Evolutionary conservation across 495 filamentous ascomycete genomes (phyloP), one percentile per base, ranked within the genome.

Genomic region (Tetracladium setigerum): DNA sequence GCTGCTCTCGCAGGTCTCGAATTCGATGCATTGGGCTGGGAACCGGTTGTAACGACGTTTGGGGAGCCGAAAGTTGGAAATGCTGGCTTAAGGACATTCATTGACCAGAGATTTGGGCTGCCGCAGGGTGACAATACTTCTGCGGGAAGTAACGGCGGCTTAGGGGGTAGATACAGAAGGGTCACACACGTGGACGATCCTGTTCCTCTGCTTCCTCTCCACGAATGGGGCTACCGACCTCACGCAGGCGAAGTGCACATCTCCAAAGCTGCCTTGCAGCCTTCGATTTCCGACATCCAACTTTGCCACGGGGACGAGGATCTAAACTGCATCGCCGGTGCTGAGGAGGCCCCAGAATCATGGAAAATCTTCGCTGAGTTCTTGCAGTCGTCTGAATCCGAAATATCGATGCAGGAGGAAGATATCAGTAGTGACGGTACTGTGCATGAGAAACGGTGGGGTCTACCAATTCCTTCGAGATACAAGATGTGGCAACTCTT

Each of bases 181-280:
- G 77, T 97, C 7, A 97, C 92, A 16, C 92, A 97, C 54, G 59
- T 77, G 14, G 72, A 86, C 54, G 92, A 98, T 60, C 92, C 92
- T 1, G 83, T 98, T 3, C 92, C 94, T 31, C 71, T 95, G 11
- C 75, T 98, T 0, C 92, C 92, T 6, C 68, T 95, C 2, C 67
- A 66, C 1, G 84, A 94, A 65, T 95, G 88, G 89, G 91, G 89
- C 13, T 98, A 90, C 58, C 67, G 67, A 32, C 78, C 82, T 57
- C 94, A 98, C 61, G 81, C 78, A 2, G 87, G 86, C 15, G 92
- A 98, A 66, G 77, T 95, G 19, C 95, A 78, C 58, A 95, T 98
- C 50, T 68, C 75, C 9, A 89, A 84, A 52, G 46, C 70, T 4
- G 64, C 73, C 19, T 74, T 97, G 11, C 74, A 85, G 22, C 88